Evolutionary conservation across 768 basidiomycete genomes (phyloP), one percentile per base, ranked within the genome.

Genomic region (Hygrocybe punicea): DNA sequence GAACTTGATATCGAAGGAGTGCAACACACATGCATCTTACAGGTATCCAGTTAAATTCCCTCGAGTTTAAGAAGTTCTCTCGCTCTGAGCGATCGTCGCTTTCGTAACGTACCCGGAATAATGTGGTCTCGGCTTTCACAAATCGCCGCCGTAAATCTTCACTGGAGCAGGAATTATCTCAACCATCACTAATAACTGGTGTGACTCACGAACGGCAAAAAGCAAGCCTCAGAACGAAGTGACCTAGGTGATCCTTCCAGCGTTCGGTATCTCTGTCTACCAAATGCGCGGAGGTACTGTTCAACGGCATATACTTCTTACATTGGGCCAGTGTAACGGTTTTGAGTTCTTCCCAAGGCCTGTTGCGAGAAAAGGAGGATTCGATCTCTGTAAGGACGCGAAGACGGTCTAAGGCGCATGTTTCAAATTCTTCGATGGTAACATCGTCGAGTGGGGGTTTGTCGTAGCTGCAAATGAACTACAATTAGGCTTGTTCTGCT

Each of bases 371-470:
- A 59, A 84, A 83, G 4, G 89, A 93, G 1, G 94, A 87, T 66
- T 96, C 93, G 55, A 97, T 95, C 68, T 95, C 93, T 14, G 90
- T 88, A 16, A 97, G 81, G 16, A 97, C 80, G 24, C 92, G 84
- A 33, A 99, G 80, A 36, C 97, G 78, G 62, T 96, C 85, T 19
- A 99, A 78, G 1, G 97, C 97, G 67, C 81, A 91, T 2, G 81
- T 86, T 69, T 99, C 97, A 63, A 99, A 99, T 60, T 98, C 91
- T 69, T 98, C 97, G 16, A 98, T 77, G 1, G 93, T 93, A 17
- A 98, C 87, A 65, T 98, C 93, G 55, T 86, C 86, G 14, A 81
- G 70, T 17, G 97, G 97, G 19, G 95, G 91, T 16, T 67, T 74
- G 63, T 95, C 88, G 67, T 99, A 98, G 71, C 94, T 97, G 53